Evolutionary conservation across 805 yeast genomes (phyloP).

Genomic region (Hanseniaspora guilliermondii): DNA sequence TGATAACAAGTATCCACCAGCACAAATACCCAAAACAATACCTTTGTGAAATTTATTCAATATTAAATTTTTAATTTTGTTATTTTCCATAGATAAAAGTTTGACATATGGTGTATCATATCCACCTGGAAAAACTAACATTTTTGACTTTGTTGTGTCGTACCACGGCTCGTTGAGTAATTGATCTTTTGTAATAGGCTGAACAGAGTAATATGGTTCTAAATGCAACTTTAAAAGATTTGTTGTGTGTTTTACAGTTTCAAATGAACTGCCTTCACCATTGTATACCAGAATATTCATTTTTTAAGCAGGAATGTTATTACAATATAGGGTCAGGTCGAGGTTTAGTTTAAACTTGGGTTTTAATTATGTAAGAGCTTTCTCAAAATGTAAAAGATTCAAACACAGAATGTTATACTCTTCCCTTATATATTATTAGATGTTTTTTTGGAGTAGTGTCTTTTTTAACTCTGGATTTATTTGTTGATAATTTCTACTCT

Average conservation of each 20-base stretch:
- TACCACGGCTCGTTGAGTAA: constrained; percentile 77
- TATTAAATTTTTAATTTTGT: constrained; percentile 46
- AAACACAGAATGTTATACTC: no score
- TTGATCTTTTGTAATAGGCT: constrained; percentile 49
- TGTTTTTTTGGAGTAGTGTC: no score
- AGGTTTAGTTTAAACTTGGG: no score
- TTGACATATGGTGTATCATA: constrained; percentile 83
- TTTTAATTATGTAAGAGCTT: no score
- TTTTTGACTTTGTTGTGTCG: constrained; percentile 48
- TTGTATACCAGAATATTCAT: constrained; percentile 67
- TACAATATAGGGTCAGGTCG: no score
- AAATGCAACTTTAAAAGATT: constrained; percentile 62
- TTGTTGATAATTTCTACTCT: no score
- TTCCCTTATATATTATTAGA: no score
- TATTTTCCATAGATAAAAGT: constrained; percentile 44
- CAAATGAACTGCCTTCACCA: constrained; percentile 76
- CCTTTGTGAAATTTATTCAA: constrained; percentile 56
- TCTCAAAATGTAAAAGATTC: no score
- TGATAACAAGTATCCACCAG: constrained; percentile 86
- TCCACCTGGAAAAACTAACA: constrained; percentile 89
- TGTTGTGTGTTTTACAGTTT: constrained; percentile 71
- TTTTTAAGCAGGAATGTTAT: constrained; percentile 3
- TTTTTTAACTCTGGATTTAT: no score
- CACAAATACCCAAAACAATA: constrained; percentile 73
- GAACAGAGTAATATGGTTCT: constrained; percentile 82